These are phyloP conservation scores for Syncephalastrum sp. DNA, from an alignment of 371 early-diverging fungal species.

Conservation along the genomic window DNA sequence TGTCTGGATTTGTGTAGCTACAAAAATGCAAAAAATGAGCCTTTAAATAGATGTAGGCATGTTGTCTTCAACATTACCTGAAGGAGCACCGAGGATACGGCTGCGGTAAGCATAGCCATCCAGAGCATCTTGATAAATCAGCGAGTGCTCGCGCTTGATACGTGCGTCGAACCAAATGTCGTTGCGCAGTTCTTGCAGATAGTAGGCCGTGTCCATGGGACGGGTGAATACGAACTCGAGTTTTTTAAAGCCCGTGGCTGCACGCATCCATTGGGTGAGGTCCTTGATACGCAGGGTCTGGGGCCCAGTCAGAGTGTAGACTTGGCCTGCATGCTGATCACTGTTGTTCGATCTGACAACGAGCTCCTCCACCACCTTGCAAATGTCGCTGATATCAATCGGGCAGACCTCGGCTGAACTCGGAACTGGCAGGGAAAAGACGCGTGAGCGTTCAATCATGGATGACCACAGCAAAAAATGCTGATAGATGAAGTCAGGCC, in stretches of 20 bases:
- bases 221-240: conserved; percentile 22
- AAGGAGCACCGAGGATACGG: conserved; percentile 26
- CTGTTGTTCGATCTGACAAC: conserved; percentile 9
- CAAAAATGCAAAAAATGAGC: neutral
- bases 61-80: conserved; percentile 18
- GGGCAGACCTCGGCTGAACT: conserved; percentile 32
- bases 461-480: conserved; percentile 35
- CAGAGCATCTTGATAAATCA: conserved; percentile 22
- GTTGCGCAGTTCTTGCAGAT: conserved; percentile 23
- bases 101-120: conserved; percentile 20
- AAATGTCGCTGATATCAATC: conserved; percentile 39
- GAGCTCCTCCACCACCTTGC: conserved; percentile 23
- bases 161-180: conserved; percentile 48
- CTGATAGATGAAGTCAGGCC: conserved; percentile 49
- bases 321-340: conserved; percentile 33
- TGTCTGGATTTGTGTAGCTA: conserved; percentile 30
- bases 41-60: neutral
- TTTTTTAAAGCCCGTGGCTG: conserved; percentile 24
- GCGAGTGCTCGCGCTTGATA: conserved; percentile 31
- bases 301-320: conserved; percentile 40
- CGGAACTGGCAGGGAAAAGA: conserved; percentile 24
- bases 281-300: conserved; percentile 28
- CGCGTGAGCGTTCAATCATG: conserved; percentile 24
- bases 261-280: conserved; percentile 19
- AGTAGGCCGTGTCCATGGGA: conserved; percentile 35